A percentile compares a stretch with the other conserved stretches of the same genome.
phyloP scores from a whole-genome alignment of 225 moss, liverwort and hornwort genomes.

The Marchantia paleacea region DNA sequence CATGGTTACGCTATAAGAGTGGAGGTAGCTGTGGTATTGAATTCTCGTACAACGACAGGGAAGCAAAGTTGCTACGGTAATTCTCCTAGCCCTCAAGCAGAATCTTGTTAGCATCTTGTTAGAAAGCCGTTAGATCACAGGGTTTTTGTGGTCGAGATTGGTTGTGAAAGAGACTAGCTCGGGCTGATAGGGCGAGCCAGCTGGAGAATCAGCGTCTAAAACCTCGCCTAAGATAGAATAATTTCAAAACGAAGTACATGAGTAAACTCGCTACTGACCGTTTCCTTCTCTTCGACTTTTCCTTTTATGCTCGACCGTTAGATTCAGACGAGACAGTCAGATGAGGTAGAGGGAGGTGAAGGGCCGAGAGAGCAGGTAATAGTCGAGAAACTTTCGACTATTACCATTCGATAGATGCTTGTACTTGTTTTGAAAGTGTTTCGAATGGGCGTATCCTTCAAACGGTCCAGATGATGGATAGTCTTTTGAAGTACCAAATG shows the following conservation, averaged over 20 bases:
- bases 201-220: neutral
- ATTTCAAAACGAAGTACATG: neutral
- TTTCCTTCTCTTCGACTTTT: neutral
- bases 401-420: too few relatives aligned
- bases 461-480: too few relatives aligned
- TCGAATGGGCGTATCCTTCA: too few relatives aligned
- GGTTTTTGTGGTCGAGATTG: neutral
- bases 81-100: too few relatives aligned
- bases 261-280: neutral
- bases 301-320: neutral
- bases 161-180: neutral
- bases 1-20: too few relatives aligned
- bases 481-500: too few relatives aligned
- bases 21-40: too few relatives aligned
- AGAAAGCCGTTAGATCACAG: neutral
- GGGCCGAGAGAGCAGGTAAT: neutral
- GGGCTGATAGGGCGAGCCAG: neutral
- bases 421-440: too few relatives aligned
- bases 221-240: neutral
- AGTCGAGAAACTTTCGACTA: too few relatives aligned
- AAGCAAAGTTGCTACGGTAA: neutral
- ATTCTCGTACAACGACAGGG: neutral
- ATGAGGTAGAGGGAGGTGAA: neutral
- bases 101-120: neutral
- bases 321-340: neutral